Conservation (phyloP, 179 eudicot species). For the Corrigiola litoralis region DNA sequence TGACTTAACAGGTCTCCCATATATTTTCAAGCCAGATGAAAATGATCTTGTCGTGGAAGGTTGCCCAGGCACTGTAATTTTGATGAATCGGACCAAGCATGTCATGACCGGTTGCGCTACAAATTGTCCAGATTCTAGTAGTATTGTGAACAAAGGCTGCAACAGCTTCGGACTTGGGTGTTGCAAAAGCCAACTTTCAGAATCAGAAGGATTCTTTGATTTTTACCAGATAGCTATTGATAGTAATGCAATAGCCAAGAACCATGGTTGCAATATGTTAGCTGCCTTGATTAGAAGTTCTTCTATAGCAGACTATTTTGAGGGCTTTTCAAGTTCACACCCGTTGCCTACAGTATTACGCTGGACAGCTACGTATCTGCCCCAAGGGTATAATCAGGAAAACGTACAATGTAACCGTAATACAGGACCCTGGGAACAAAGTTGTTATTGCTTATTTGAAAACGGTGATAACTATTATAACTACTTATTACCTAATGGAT, state of each 20-base stretch:
- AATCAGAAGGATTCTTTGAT: neutral
- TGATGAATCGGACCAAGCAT: neutral
- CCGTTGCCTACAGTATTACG: neutral
- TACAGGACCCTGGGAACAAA: no score
- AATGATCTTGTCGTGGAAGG: constrained; percentile 4
- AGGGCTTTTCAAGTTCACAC: neutral
- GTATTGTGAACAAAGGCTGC: no score
- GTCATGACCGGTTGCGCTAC: constrained; percentile 15
- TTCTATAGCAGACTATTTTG: neutral
- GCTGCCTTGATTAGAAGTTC: neutral
- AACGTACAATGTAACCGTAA: no score
- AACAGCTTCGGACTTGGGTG: constrained; percentile 5
- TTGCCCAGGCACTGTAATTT: constrained; percentile 2
- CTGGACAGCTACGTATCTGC: constrained; percentile 1
- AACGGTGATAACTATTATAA: neutral
- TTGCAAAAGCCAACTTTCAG: neutral
- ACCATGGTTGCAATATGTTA: constrained; percentile 6
- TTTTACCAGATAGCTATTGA: constrained; percentile 8
- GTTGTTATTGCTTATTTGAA: neutral
- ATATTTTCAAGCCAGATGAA: neutral
- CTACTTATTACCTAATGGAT: neutral
- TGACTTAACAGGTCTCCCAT: constrained; percentile 16
- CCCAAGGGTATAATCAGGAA: neutral
- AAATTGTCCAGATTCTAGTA: neutral
- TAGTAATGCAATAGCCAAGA: no score